phyloP scores from a whole-genome alignment of 768 basidiomycete genomes.

The Russula olivacea region DNA sequence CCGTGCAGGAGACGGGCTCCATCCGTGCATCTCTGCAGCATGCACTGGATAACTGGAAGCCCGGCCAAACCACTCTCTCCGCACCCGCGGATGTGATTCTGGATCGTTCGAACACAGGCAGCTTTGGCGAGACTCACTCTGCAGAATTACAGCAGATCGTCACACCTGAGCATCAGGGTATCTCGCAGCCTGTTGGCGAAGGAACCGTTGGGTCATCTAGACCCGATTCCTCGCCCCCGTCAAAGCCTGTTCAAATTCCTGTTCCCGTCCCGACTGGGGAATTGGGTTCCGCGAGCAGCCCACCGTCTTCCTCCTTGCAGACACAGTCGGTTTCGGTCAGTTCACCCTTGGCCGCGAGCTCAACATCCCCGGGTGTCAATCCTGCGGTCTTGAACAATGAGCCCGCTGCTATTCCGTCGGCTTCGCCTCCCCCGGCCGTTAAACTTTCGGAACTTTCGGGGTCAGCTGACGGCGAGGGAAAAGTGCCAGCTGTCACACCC shows the following conservation, averaged over 20 bases:
- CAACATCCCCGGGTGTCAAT: slow-evolving; percentile 26
- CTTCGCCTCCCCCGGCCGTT: slow-evolving; percentile 24
- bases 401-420: slow-evolving; percentile 28
- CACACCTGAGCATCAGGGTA: slow-evolving; percentile 28
- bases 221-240: background rate
- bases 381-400: slow-evolving; percentile 31
- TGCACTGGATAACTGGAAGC: slow-evolving; percentile 72
- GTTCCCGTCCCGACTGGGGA: slow-evolving; percentile 4
- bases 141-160: slow-evolving; percentile 59
- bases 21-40: slow-evolving; percentile 70
- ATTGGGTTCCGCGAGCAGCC: slow-evolving; percentile 5
- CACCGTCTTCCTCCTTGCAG: slow-evolving; percentile 10
- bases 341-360: slow-evolving; percentile 34
- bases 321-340: slow-evolving; percentile 12
- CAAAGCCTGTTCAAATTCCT: background rate
- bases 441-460: slow-evolving; percentile 33
- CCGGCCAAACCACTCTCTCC: slow-evolving; percentile 49
- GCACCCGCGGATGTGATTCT: slow-evolving; percentile 45
- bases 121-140: slow-evolving; percentile 82
- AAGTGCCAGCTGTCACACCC: slow-evolving; percentile 39
- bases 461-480: slow-evolving; percentile 29
- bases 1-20: slow-evolving; percentile 56
- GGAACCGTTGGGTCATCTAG: slow-evolving; percentile 26
- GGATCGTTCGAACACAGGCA: slow-evolving; percentile 65
- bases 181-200: slow-evolving; percentile 23